Evolutionary conservation across 73 alveolate species (phyloP).

Genomic region (Blepharisma japonicum): DNA sequence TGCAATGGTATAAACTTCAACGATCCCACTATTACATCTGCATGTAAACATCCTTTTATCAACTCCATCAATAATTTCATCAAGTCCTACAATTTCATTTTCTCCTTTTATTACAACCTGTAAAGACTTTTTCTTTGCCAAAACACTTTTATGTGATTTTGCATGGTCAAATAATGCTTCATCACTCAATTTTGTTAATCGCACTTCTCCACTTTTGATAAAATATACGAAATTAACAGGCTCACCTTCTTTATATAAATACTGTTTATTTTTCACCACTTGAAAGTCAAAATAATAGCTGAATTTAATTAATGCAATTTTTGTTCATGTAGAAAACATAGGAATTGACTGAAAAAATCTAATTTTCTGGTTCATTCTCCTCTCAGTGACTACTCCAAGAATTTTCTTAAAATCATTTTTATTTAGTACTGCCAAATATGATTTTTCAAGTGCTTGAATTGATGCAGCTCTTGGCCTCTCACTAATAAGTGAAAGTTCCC

Average conservation of each 20-base stretch:
- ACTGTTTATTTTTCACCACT: neutral
- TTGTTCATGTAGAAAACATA: slow-evolving; percentile 7
- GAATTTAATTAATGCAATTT: neutral
- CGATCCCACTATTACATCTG: neutral
- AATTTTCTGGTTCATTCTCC: neutral
- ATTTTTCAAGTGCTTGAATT: slow-evolving; percentile 38
- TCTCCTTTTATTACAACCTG: neutral
- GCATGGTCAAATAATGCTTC: neutral
- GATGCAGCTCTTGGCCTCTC: slow-evolving; percentile 64
- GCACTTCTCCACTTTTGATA: slow-evolving; percentile 22
- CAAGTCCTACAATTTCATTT: slow-evolving; percentile 9
- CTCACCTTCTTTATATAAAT: slow-evolving; percentile 21
- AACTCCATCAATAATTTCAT: neutral
- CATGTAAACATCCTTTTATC: neutral
- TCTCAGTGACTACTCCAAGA: slow-evolving; percentile 25
- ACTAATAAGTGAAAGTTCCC: slow-evolving; percentile 59
- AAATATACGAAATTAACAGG: neutral
- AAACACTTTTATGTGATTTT: neutral
- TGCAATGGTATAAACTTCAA: neutral
- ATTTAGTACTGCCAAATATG: slow-evolving; percentile 37
- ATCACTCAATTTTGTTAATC: neutral
- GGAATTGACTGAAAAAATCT: slow-evolving; percentile 20
- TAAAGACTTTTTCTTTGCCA: neutral
- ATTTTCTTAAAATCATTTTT: slow-evolving; percentile 48
- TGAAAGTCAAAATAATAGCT: neutral